Evolutionary conservation across 2,329 filamentous ascomycete genomes (phyloP), one percentile per base, ranked within the genome.

Genomic region (Nothophoma quercina): DNA sequence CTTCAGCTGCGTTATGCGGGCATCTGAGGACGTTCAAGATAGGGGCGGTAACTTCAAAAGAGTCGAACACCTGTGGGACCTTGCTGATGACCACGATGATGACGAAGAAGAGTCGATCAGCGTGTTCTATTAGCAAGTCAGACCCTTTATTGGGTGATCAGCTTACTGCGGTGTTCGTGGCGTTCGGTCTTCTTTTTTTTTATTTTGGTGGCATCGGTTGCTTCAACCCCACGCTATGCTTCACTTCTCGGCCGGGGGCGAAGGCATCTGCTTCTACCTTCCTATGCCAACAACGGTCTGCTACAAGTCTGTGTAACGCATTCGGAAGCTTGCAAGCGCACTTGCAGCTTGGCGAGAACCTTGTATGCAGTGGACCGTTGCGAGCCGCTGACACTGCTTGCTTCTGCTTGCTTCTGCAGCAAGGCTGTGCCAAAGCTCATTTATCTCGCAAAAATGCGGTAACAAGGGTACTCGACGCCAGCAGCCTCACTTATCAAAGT

Each of bases 1-100:
- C 0, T 74, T 73, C 26, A 67, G 65, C 16, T 74, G 70, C 26
- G 63, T 71, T 2, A 61, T 67, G 51, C 59, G 62, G 39, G 46
- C 56, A 2, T 63, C 58, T 5, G 67, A 73, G 23, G 62, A 56
- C 4, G 58, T 64, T 21, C 59, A 60, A 9, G 62, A 67, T 6
- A 51, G 55, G 10, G 30, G 29, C 33, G 62, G 61, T 1, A 51
- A 45, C 9, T 51, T 63, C 2, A 63, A 59, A 33, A 62, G 58
- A 18, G 61, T 71, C 0, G 51, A 63, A 9, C 42, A 67, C 5
- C 47, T 73, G 0, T 70, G 66, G 64, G 58, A 57, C 40, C 44
- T 74, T 13, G 56, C 60, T 2, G 58, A 69, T 7, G 61, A 64
- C 5, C 42, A 54, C 2, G 25, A 56, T 1, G 56, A 65, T 8